Percentiles rank a stretch among this genome's conserved stretches.
Evolutionary conservation across 345 rosid genomes (phyloP).

Genomic region (Brassica nigra): DNA sequence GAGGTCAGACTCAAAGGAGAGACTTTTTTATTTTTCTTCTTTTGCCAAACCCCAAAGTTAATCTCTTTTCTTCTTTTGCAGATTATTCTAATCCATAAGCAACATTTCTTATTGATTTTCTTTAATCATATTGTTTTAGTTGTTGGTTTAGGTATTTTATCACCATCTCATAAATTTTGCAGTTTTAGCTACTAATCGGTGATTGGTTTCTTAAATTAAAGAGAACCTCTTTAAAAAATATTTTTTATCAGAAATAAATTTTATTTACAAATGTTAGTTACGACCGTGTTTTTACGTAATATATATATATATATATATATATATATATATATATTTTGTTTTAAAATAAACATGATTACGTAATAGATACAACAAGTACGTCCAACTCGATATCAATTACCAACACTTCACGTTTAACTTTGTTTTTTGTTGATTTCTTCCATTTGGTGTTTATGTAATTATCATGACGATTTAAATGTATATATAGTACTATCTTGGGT

Average conservation of each 20-base stretch:
- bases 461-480: background rate
- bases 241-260: background rate
- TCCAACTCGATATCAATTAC: slow-evolving; percentile 8
- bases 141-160: background rate
- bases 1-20: background rate
- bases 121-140: background rate
- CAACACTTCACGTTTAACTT: background rate
- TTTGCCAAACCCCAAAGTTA: slow-evolving; percentile 4
- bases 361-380: background rate
- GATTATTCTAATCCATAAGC: background rate
- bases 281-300: background rate
- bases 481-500: background rate
- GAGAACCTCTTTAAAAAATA: background rate
- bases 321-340: no score
- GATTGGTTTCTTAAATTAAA: background rate
- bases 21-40: background rate
- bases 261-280: background rate
- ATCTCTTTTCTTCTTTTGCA: slow-evolving; percentile 10
- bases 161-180: background rate
- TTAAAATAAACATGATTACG: background rate
- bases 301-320: background rate
- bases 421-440: slow-evolving; percentile 12
- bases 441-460: background rate
- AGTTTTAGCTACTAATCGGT: background rate
- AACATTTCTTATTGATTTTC: background rate